Base-by-base conservation (phyloP, 306 rosid species). In the Pyrus communis region DNA sequence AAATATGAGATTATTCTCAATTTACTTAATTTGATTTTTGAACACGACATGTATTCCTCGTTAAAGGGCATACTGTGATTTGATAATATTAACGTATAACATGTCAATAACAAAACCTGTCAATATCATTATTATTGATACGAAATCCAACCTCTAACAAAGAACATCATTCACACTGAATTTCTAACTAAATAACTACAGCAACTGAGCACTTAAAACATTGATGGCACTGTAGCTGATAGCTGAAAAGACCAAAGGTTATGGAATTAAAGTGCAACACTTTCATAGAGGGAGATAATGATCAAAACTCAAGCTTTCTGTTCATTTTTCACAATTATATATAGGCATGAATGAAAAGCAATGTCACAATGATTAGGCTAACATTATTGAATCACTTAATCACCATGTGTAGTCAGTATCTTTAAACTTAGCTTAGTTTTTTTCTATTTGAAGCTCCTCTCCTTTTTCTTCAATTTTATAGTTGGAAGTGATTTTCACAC, bases 341-440 rank as follows among this genome's bases (percentile, higher is more conserved):
- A 60, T 4, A 23, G 27, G 71, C 46, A 64, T 71, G 72, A 46
- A 23, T 25, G 57, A 25, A 42, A 1, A 51, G 54, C 22, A 27
- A 51, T 15, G 21, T 51, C 55, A 51, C 21, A 51, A 51, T 15
- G 49, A 30, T 46, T n/a, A 64, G 74, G 79, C 57, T 46, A 55
- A 76, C 61, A 78, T 62, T 60, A 76, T 66, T 69, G n/a, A 28
- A 65, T 80, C 61, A 64, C 62, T 21, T n/a, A n/a, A 63, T 77
- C 77, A 68, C 71, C 78, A 63, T 74, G 38, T 52, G 71, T 4
- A 49, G 54, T 79, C 79, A 22, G 3, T 31, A 64, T 65, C 71
- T 64, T 30, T 64, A 31, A 31, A 12, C 23, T 0, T 13, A 14
- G 14, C 3, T 42, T 31, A 11, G 46, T 68, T 61, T 85, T 59